A percentile compares a stretch with the other conserved stretches of the same genome.
These are phyloP conservation scores for Rusavskia elegans DNA, from an alignment of 495 filamentous ascomycete species.

Conservation along the genomic window DNA sequence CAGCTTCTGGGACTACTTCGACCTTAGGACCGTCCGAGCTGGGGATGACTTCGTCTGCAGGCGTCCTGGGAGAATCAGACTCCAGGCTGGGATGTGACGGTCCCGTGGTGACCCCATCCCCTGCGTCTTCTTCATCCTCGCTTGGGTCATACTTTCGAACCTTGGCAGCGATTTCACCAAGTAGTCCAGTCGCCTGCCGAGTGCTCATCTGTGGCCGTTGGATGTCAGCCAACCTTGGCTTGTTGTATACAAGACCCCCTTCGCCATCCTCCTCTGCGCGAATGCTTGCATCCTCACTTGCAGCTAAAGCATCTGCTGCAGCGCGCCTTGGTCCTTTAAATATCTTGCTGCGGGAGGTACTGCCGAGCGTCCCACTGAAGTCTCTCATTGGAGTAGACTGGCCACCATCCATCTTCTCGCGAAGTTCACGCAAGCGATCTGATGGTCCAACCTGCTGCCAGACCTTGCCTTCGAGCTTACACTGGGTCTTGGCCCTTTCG, in stretches of 20 bases:
- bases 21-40: conserved; percentile 14
- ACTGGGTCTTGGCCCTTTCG: conserved; percentile 93
- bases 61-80: conserved; percentile 53
- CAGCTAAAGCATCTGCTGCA: conserved; percentile 22
- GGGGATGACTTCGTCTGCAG: conserved; percentile 39
- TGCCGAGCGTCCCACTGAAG: conserved; percentile 46
- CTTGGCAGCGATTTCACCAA: conserved; percentile 69
- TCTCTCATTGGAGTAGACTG: conserved; percentile 31
- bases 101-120: conserved; percentile 60
- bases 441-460: conserved; percentile 83
- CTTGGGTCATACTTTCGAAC: conserved; percentile 55
- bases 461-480: conserved; percentile 88
- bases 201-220: conserved; percentile 60
- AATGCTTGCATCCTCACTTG: conserved; percentile 25
- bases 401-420: conserved; percentile 75
- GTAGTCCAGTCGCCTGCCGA: conserved; percentile 54
- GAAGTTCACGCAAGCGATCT: conserved; percentile 77
- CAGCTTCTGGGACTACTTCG: conserved; percentile 19
- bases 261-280: conserved; percentile 30
- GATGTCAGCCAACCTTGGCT: conserved; percentile 49
- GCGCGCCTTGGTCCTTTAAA: conserved; percentile 36
- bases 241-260: conserved; percentile 41
- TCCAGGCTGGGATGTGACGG: conserved; percentile 63
- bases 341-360: conserved; percentile 45
- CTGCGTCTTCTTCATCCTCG: conserved; percentile 45